A percentile compares a stretch with the other conserved stretches of the same genome.
Conservation (phyloP, 225 moss, liverwort and hornwort genomes). For the Pseudoscleropodium purum region DNA sequence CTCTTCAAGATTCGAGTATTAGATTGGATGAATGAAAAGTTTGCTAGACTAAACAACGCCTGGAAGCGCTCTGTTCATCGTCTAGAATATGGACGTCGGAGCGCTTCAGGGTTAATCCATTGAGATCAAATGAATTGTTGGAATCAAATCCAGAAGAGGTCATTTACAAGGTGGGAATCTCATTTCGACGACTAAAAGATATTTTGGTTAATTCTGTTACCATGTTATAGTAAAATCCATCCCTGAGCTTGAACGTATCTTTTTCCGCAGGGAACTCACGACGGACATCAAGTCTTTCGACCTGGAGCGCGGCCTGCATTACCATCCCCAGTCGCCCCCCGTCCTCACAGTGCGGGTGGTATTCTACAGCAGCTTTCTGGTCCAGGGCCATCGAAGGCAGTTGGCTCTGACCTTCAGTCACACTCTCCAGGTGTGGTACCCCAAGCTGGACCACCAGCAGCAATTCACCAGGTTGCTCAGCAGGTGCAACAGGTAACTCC, state of each 20-base stretch:
- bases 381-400: slow-evolving; percentile 1
- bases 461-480: slow-evolving; percentile 50
- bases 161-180: background rate
- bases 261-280: slow-evolving; percentile 19
- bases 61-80: too few species aligned
- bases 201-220: background rate
- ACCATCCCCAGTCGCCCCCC: background rate
- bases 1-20: too few species aligned
- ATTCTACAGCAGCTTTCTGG: slow-evolving; percentile 18
- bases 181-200: background rate
- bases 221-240: background rate
- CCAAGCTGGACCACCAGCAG: slow-evolving; percentile 28
- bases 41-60: too few species aligned
- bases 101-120: background rate
- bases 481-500: slow-evolving; percentile 63
- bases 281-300: slow-evolving; percentile 10
- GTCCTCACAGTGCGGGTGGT: background rate
- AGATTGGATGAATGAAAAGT: too few species aligned
- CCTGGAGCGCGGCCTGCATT: slow-evolving; percentile 24
- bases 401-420: slow-evolving; percentile 20
- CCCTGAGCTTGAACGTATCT: background rate
- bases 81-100: too few species aligned
- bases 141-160: background rate
- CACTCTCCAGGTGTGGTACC: slow-evolving; percentile 34
- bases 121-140: background rate